Evolutionary conservation across 2,329 filamentous ascomycete genomes (phyloP), one percentile per base, ranked within the genome.

Genomic region (Talaromyces sp.): DNA sequence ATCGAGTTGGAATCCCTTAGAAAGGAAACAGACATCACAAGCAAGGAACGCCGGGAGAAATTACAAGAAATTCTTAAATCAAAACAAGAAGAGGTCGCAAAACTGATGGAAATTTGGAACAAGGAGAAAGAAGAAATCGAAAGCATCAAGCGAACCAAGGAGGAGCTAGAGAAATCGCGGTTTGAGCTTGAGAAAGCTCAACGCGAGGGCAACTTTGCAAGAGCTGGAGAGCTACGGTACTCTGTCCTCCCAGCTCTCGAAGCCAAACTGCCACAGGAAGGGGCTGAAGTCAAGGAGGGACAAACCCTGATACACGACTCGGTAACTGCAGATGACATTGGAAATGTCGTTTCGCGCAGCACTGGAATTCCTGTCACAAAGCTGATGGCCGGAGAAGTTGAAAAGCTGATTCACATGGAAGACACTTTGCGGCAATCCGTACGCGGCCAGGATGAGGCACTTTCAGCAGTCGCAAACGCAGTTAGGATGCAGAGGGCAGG

Each of bases 371-470:
- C 95, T 0, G 89, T 96, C 26, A 88, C 88, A 31, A 98, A 96
- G 74, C 82, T 99, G 55, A 97, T 96, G 69, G 89, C 91, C 9
- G 93, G 93, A 24, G 93, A 98, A 67, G 89, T 96, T 46, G 93
- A 98, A 73, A 96, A 96, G 77, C 81, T 99, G 29, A 89, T 99
- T 14, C 88, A 91, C 69, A 98, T 98, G 93, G 95, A 99, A 75
- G 91, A 96, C 63, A 89, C 86, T 0, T 82, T 99, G 9, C 84
- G 91, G 5, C 82, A 92, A 69, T 89, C 89, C 4, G 89, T 99
- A 58, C 89, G 91, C 65, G 95, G 95, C 3, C 95, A 99, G 73
- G 93, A 98, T 65, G 93, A 98, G 69, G 95, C 95, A 7, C 85
- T 99, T 61, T 88, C 88, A 65, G 90, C 93, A 19, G 93, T 98